phyloP scores from a whole-genome alignment of 768 basidiomycete genomes.

The Peribolospora kevripleyi region DNA sequence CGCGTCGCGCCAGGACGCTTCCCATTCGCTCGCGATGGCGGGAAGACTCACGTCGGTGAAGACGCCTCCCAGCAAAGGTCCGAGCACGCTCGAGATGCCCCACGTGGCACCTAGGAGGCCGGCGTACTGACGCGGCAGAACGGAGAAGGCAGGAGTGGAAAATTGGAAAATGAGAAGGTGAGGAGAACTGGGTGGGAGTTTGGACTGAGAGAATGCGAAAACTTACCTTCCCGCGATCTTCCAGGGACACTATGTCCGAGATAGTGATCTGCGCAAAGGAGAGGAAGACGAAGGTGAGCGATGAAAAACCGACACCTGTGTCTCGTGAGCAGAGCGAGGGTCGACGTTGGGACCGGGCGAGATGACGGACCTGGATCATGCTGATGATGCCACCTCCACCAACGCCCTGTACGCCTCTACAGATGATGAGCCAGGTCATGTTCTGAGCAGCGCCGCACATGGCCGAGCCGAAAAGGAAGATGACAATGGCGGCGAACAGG shows the following conservation, averaged over 20 bases:
- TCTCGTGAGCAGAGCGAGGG: not conserved
- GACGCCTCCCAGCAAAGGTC: slow-evolving; percentile 14
- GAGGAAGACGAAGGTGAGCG: not conserved
- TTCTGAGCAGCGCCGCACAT: not conserved
- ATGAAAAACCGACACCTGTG: not conserved
- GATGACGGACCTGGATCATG: not conserved
- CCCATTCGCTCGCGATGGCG: too few species aligned
- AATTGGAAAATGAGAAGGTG: not conserved
- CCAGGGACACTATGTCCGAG: slow-evolving; percentile 14
- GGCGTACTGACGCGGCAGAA: not conserved
- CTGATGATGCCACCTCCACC: not conserved
- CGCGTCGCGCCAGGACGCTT: too few species aligned
- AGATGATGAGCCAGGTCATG: not conserved
- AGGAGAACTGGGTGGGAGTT: not conserved
- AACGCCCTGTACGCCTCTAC: not conserved
- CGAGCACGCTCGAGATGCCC: slow-evolving; percentile 14
- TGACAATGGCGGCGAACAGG: not conserved
- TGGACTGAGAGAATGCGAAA: slow-evolving; percentile 5
- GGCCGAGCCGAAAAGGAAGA: not conserved
- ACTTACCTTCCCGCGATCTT: slow-evolving; percentile 13
- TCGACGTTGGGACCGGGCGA: too few species aligned
- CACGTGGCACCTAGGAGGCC: slow-evolving; percentile 10
- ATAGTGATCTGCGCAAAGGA: not conserved
- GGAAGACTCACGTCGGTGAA: too few species aligned
- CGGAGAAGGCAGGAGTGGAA: too few species aligned